phyloP scores from a whole-genome alignment of 176 grass and related monocot species.

The Lolium perenne region DNA sequence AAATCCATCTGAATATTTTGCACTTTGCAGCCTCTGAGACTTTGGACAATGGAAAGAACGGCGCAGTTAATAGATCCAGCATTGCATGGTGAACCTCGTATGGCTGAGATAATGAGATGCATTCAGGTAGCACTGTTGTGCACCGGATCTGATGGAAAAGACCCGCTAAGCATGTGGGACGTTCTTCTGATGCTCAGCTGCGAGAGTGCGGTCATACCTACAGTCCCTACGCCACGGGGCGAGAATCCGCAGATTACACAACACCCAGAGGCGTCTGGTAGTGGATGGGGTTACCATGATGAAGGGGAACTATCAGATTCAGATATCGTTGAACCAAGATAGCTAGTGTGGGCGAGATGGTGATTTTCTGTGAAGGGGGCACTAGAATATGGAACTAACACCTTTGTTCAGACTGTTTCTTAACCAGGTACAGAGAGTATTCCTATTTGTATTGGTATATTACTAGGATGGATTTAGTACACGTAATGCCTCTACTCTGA shows the following conservation, averaged over 20 bases:
- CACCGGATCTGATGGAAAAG: background rate
- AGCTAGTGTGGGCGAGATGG: background rate
- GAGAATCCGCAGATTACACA: background rate
- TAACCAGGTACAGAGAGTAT: no score
- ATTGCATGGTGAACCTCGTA: background rate
- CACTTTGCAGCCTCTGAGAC: background rate
- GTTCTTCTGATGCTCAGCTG: background rate
- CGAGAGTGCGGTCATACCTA: background rate
- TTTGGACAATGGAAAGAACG: background rate
- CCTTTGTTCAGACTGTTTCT: no score
- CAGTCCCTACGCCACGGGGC: background rate
- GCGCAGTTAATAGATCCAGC: background rate
- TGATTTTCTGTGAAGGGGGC: no score
- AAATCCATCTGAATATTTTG: background rate
- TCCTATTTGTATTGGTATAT: no score
- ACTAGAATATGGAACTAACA: no score
- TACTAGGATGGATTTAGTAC: no score
- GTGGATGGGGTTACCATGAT: no score
- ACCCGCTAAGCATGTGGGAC: background rate
- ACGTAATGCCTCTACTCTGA: no score
- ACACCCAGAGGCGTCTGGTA: background rate
- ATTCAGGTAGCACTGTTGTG: background rate
- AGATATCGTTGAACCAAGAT: background rate
- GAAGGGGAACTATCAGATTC: no score
- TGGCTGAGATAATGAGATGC: background rate